Evolutionary conservation across 768 basidiomycete species (phyloP), one percentile per base, ranked within the genome.

Genomic region (Postia placenta): DNA sequence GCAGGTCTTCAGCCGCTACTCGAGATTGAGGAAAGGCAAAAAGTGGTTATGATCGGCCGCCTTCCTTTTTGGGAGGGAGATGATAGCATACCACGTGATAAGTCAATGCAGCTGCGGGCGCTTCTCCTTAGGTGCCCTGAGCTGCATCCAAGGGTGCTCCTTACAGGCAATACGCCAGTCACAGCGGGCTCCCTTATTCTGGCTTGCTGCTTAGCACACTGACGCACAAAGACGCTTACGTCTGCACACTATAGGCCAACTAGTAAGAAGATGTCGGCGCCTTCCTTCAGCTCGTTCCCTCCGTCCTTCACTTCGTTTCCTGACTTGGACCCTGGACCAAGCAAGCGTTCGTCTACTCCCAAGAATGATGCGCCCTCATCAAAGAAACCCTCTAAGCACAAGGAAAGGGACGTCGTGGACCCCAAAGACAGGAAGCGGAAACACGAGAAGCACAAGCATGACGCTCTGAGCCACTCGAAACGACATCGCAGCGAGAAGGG

Each of bases 281-380:
- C 80, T 42, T 80, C 83, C 3, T 83, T 80, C 63, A 74, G 75
- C 2, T 80, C 80, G 3, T 75, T 84, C 59, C 74, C 81, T 25
- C 79, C 81, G 1, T 79, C 81, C 1, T 88, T 87, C 62, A 61
- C 74, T 12, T 85, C 85, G 23, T 87, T 88, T 62, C 85, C 85
- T 28, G 79, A 83, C 46, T 50, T 78, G n/a, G 74, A 77, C 19
- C 64, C 71, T 45, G 73, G 69, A 3, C 64, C 74, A 4, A 74
- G 70, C 44, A 50, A 57, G 30, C 47, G 39, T 15, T 45, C 61
- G 64, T 50, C 58, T 35, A 43, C 49, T 40, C 56, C 61, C 19
- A 52, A 54, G 20, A 59, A 60, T 24, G 37, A 48, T 11, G 38
- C 9, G 50, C 23, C 40, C 46, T 51, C 60, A 53, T 39, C 5